Conservation (phyloP, 2,329 filamentous ascomycete species). For the Teratosphaeria epicoccoides region DNA sequence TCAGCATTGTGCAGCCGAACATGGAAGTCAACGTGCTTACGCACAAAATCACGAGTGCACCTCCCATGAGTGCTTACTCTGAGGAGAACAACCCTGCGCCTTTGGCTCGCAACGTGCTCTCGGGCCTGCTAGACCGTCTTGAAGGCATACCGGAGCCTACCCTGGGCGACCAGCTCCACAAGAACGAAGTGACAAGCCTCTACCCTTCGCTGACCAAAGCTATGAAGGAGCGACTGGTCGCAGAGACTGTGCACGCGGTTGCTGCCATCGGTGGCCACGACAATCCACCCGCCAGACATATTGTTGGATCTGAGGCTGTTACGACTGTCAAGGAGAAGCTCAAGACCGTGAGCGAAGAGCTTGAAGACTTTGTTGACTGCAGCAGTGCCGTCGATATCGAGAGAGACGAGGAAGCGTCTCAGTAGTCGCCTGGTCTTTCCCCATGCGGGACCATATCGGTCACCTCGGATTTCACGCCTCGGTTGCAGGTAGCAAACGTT, state of each 20-base stretch:
- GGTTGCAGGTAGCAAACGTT: too few relatives aligned
- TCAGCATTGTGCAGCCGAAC: slow-evolving; percentile 91
- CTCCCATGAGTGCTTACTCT: slow-evolving; percentile 61
- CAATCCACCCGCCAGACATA: slow-evolving; percentile 87
- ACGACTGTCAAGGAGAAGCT: slow-evolving; percentile 88
- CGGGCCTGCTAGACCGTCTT: slow-evolving; percentile 65
- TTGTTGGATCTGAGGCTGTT: slow-evolving; percentile 83
- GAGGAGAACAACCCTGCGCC: slow-evolving; percentile 64
- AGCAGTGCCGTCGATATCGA: slow-evolving; percentile 72
- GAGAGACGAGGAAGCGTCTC: slow-evolving; percentile 6
- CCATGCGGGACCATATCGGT: too few relatives aligned
- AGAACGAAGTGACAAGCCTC: slow-evolving; percentile 48
- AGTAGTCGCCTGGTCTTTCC: too few relatives aligned
- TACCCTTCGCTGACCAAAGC: slow-evolving; percentile 62
- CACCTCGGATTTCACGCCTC: too few relatives aligned
- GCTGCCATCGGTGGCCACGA: slow-evolving; percentile 90
- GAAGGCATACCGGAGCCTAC: slow-evolving; percentile 29
- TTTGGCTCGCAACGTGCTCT: slow-evolving; percentile 71
- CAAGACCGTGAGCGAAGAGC: slow-evolving; percentile 88
- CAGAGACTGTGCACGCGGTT: slow-evolving; percentile 83
- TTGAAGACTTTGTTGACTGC: slow-evolving; percentile 90
- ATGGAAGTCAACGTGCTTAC: slow-evolving; percentile 84
- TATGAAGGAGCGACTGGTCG: slow-evolving; percentile 62
- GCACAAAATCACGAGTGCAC: slow-evolving; percentile 75
- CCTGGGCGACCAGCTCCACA: slow-evolving; percentile 36